phyloP scores from a whole-genome alignment of 1,284 basidiomycete species.

The Clitocybe nebularis region DNA sequence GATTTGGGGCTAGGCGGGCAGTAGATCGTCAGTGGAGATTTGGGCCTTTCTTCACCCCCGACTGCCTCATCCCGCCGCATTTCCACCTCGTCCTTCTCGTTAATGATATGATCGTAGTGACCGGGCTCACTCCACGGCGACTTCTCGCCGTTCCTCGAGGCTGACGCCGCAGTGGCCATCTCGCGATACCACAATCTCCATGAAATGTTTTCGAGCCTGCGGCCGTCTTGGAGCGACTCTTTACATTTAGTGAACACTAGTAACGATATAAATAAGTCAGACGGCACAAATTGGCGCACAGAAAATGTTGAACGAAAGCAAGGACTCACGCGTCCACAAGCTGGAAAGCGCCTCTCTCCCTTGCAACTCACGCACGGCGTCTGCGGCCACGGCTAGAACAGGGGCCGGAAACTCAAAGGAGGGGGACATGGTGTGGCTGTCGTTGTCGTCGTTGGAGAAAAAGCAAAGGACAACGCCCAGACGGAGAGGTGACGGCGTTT shows the following conservation, averaged over 20 bases:
- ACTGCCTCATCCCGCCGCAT: no score
- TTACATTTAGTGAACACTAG: conserved; percentile 84
- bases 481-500: background rate
- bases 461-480: background rate
- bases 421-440: conserved; percentile 10
- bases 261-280: background rate
- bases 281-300: no score
- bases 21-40: no score
- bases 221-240: conserved; percentile 71
- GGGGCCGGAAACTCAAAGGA: conserved; percentile 45
- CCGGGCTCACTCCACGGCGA: conserved; percentile 5
- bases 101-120: conserved; percentile 7
- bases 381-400: conserved; percentile 59
- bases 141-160: conserved; percentile 6
- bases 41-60: no score
- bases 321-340: conserved; percentile 58
- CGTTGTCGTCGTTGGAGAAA: background rate
- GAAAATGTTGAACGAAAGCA: conserved; percentile 6
- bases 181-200: conserved; percentile 84
- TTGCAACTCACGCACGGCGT: conserved; percentile 61
- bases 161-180: conserved; percentile 24
- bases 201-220: conserved; percentile 78
- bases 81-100: conserved; percentile 2
- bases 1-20: no score
- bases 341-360: conserved; percentile 58